Base-by-base conservation (phyloP, 345 rosid species). In the Laguncularia racemosa region DNA sequence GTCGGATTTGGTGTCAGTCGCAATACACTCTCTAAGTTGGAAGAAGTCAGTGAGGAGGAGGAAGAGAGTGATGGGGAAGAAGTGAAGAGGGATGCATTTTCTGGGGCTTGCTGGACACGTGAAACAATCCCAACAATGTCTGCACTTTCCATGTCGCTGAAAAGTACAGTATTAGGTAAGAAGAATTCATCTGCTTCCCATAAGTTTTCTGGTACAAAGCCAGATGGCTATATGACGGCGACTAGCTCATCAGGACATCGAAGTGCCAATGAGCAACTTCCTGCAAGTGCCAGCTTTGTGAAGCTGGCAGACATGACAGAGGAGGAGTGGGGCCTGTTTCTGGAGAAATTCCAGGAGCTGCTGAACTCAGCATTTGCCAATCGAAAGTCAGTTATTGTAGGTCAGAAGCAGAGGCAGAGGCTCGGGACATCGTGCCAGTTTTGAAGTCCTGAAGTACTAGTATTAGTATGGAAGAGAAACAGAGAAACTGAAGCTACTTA, bases 361-460 rank as follows among this genome's bases (percentile, higher is more conserved):
- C 83, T 95, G 54, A 40, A 55, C 44, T 91, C 89, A 11, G 97
- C 91, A 56, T 90, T 90, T 23, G 82, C 67, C 0, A 78, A 74
- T 51, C 84, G 96, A 23, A 88, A 88, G 74, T 81, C 85, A 1
- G 76, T 78, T 38, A 77, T 85, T 16, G 13, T 71, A 57, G 88
- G 91, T 46, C 90, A 79, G 83, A 87, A 78, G 72, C 97, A 85
- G 91, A 81, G 76, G 48, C 95, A 62, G 86, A 88, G 97, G 87
- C 95, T 95, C 6, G 97, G 99, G 44, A 90, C 96, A 50, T 95
- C 97, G 5, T 95, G 99, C 84, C 95, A 88, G 90, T 90, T 95
- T 95, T 90, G 96, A 89, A 55, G 58, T 57, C 21, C 50, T 44
- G 52, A 38, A 52, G 33, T 44, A 53, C 55, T 44, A 18, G 23